phyloP scores from a whole-genome alignment of 1,139 yeast species.

The Suhomyces yuchorum region DNA sequence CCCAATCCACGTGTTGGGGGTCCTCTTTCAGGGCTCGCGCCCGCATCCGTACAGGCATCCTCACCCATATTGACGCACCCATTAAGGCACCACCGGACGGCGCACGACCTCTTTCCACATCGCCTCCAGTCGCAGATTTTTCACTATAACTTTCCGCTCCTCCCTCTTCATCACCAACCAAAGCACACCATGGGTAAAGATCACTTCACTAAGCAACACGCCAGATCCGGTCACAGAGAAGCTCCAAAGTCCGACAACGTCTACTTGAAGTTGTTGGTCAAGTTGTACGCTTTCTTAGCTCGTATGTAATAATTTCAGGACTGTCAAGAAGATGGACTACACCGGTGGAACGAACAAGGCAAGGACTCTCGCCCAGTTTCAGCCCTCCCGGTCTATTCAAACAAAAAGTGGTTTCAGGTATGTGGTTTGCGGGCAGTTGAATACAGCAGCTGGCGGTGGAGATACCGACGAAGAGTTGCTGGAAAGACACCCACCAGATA shows the following conservation, averaged over 20 bases:
- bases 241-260: constrained; percentile 99
- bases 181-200: constrained; percentile 86
- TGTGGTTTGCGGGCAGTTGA: constrained; percentile 12
- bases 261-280: constrained; percentile 96
- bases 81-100: too few relatives aligned
- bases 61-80: too few relatives aligned
- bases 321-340: constrained; percentile 15
- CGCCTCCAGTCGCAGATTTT: constrained; percentile 10
- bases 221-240: constrained; percentile 93
- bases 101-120: constrained; percentile 10
- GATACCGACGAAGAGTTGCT: constrained; percentile 16
- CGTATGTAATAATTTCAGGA: constrained; percentile 63
- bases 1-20: too few relatives aligned
- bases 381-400: constrained; percentile 1
- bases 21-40: too few relatives aligned
- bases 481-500: constrained; percentile 1
- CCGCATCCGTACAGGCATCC: too few relatives aligned
- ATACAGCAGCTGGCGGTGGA: constrained; percentile 14
- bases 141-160: constrained; percentile 4
- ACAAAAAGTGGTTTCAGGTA: constrained; percentile 4
- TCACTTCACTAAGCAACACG: constrained; percentile 95
- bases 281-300: constrained; percentile 98
- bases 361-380: not conserved
- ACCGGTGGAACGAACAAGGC: constrained; percentile 2
- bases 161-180: constrained; percentile 17